Percentiles rank a stretch among this genome's conserved stretches.
phyloP scores from a whole-genome alignment of 306 rosid genomes.

The Cicer judaicum region DNA sequence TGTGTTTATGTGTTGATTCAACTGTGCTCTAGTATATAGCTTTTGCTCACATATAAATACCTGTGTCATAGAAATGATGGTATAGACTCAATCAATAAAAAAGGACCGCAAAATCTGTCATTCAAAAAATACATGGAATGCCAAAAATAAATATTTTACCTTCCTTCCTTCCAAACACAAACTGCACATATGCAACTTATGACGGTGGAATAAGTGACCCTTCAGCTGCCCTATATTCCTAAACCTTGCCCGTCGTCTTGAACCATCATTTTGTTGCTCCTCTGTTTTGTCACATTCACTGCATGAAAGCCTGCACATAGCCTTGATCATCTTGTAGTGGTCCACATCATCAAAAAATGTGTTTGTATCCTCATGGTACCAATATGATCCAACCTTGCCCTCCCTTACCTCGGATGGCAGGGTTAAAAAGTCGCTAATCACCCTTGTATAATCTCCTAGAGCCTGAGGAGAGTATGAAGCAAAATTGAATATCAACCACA shows the following conservation, averaged over 20 bases:
- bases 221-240: slow-evolving; percentile 84
- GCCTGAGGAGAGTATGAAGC: slow-evolving; percentile 60
- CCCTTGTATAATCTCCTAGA: slow-evolving; percentile 74
- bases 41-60: slow-evolving; percentile 96
- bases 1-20: slow-evolving; percentile 78
- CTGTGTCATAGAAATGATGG: slow-evolving; percentile 51
- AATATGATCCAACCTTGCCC: slow-evolving; percentile 70
- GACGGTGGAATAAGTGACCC: slow-evolving; percentile 87
- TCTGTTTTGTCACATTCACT: slow-evolving; percentile 85
- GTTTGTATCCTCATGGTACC: slow-evolving; percentile 80
- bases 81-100: slow-evolving; percentile 24
- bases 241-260: slow-evolving; percentile 70
- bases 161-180: slow-evolving; percentile 95
- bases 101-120: neutral
- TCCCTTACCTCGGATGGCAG: slow-evolving; percentile 61
- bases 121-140: slow-evolving; percentile 34
- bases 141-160: slow-evolving; percentile 50
- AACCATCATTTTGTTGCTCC: slow-evolving; percentile 65
- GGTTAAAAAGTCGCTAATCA: slow-evolving; percentile 64
- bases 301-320: slow-evolving; percentile 82
- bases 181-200: slow-evolving; percentile 80
- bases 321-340: slow-evolving; percentile 84
- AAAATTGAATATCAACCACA: slow-evolving; percentile 10
- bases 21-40: slow-evolving; percentile 77
- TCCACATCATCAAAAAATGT: slow-evolving; percentile 75